These are phyloP conservation scores for Zymoseptoria brevis DNA, from an alignment of 2,329 filamentous ascomycete genomes.

Conservation along the genomic window DNA sequence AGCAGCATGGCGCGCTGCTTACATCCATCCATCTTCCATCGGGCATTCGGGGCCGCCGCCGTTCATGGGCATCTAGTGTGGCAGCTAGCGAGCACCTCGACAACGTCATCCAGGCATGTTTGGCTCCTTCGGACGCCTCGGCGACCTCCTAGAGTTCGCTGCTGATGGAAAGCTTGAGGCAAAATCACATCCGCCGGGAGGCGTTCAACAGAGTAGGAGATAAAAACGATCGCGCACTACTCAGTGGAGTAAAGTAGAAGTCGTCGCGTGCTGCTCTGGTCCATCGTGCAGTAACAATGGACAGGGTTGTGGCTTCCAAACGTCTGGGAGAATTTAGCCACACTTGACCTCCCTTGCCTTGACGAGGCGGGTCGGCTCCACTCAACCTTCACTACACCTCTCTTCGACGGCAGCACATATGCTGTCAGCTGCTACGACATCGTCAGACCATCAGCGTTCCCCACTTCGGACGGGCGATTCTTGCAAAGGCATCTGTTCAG, in stretches of 20 bases:
- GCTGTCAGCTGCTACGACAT: conserved; percentile 1
- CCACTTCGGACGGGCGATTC: not conserved
- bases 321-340: not conserved
- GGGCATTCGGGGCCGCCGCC: not conserved
- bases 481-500: not conserved
- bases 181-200: not conserved
- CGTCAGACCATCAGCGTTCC: not conserved
- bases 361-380: not conserved
- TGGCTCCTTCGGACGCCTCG: not conserved
- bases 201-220: not conserved
- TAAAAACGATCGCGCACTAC: not conserved
- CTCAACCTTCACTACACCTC: not conserved
- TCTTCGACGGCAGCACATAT: not conserved
- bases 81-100: not conserved
- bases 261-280: not conserved
- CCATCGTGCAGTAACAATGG: not conserved
- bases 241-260: not conserved
- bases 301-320: not conserved
- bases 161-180: not conserved
- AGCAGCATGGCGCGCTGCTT: not conserved
- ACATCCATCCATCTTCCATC: not conserved
- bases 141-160: not conserved
- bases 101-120: not conserved
- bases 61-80: not conserved
- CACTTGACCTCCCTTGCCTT: not conserved